Conservation (phyloP, 257 asterid genomes). For the Gentiana straminea region DNA sequence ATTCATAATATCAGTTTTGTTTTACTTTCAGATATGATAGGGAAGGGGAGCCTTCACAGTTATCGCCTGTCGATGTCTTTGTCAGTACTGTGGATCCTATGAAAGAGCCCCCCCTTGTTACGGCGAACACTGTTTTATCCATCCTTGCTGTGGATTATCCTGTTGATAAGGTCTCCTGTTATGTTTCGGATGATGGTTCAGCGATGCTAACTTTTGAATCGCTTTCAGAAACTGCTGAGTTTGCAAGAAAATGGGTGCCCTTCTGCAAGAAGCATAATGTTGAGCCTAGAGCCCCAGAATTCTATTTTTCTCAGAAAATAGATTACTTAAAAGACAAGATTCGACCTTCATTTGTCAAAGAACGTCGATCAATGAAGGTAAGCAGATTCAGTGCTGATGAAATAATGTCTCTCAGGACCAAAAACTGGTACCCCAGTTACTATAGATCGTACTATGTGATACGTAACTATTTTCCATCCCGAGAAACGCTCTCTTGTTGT, state of each 20-base stretch:
- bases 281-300: slow-evolving; percentile 93
- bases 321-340: slow-evolving; percentile 79
- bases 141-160: slow-evolving; percentile 91
- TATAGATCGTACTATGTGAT: no score
- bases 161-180: slow-evolving; percentile 72
- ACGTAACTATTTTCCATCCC: neutral
- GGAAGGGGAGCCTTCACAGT: slow-evolving; percentile 65
- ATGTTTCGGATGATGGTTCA: slow-evolving; percentile 92
- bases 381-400: neutral
- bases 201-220: slow-evolving; percentile 94
- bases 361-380: slow-evolving; percentile 94
- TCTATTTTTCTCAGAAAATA: slow-evolving; percentile 73
- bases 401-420: no score
- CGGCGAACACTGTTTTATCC: slow-evolving; percentile 87
- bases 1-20: no score
- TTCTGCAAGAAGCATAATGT: slow-evolving; percentile 71
- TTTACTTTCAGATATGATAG: slow-evolving; percentile 41
- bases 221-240: slow-evolving; percentile 81
- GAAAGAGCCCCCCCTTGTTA: slow-evolving; percentile 88
- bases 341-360: slow-evolving; percentile 69
- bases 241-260: slow-evolving; percentile 89
- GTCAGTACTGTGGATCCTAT: slow-evolving; percentile 88
- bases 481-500: no score
- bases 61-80: slow-evolving; percentile 54
- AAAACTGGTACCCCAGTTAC: no score